These are phyloP conservation scores for Fusarium sambucinum DNA, from an alignment of 2,329 filamentous ascomycete species.

Conservation along the genomic window DNA sequence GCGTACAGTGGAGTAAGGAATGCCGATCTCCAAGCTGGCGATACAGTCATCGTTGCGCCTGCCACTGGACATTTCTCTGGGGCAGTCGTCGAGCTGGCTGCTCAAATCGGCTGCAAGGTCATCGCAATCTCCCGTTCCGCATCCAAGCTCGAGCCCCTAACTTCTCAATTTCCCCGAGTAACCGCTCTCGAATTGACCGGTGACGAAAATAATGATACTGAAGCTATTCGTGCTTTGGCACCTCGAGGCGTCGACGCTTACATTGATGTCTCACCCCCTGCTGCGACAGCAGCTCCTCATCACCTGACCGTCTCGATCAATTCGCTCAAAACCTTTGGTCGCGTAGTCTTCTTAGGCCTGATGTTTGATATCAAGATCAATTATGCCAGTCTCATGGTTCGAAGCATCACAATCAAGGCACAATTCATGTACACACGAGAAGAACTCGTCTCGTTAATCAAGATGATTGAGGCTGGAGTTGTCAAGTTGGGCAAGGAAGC, in stretches of 20 bases:
- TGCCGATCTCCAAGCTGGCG: constrained; percentile 11
- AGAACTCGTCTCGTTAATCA: constrained; percentile 24
- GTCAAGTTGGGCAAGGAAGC: constrained; percentile 28
- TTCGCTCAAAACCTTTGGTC: background rate
- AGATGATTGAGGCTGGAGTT: constrained; percentile 31
- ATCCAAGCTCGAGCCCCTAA: constrained; percentile 19
- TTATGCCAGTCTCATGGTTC: constrained; percentile 19
- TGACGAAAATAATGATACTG: constrained; percentile 13
- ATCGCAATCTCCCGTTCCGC: constrained; percentile 32
- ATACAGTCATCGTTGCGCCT: constrained; percentile 32
- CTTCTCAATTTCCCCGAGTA: constrained; percentile 2
- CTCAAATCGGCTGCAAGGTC: constrained; percentile 35
- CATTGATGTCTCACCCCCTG: constrained; percentile 36
- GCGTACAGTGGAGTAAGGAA: constrained; percentile 30
- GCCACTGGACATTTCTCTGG: constrained; percentile 40
- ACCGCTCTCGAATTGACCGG: constrained; percentile 24
- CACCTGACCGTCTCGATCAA: constrained; percentile 17
- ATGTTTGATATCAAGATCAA: constrained; percentile 33
- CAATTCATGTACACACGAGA: constrained; percentile 33
- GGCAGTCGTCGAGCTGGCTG: constrained; percentile 26
- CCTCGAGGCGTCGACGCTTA: constrained; percentile 28
- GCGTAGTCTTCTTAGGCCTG: constrained; percentile 15
- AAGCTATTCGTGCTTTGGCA: background rate
- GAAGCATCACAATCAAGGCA: constrained; percentile 28
- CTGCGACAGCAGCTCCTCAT: constrained; percentile 15